Evolutionary conservation across 140 eudicot species (phyloP).

Genomic region (Flaveria floridana): DNA sequence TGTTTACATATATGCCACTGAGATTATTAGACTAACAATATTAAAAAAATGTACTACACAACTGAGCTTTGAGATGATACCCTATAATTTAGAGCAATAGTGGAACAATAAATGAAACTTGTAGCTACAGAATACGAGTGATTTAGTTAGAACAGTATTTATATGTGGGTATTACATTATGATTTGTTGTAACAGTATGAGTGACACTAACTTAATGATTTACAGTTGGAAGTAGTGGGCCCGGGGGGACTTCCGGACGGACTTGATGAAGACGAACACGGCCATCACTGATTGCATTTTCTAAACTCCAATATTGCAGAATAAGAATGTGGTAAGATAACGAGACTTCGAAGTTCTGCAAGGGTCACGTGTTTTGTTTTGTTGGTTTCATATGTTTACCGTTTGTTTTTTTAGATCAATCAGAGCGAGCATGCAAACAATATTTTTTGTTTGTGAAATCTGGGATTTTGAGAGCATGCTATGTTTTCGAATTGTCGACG

Average conservation of each 20-base stretch:
- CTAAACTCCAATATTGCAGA: slow-evolving; percentile 39
- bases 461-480: slow-evolving; percentile 19
- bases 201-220: not conserved
- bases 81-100: not conserved
- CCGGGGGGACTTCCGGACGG: slow-evolving; percentile 95
- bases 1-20: not conserved
- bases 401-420: slow-evolving; percentile 31
- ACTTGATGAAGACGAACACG: slow-evolving; percentile 54
- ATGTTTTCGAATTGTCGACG: slow-evolving; percentile 25
- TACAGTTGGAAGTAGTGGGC: slow-evolving; percentile 97
- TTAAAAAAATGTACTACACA: not conserved
- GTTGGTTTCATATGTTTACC: slow-evolving; percentile 36
- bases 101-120: not conserved
- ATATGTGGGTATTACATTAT: not conserved
- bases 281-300: slow-evolving; percentile 57
- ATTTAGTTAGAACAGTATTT: not conserved
- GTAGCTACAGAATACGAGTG: no score
- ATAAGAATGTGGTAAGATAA: slow-evolving; percentile 64
- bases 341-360: slow-evolving; percentile 37
- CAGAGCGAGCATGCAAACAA: slow-evolving; percentile 35
- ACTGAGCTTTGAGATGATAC: not conserved
- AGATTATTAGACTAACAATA: not conserved
- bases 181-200: not conserved
- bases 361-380: slow-evolving; percentile 36
- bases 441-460: slow-evolving; percentile 31